Evolutionary conservation across 106 monocot species (phyloP).

Genomic region (Apostasia shenzhenica): DNA sequence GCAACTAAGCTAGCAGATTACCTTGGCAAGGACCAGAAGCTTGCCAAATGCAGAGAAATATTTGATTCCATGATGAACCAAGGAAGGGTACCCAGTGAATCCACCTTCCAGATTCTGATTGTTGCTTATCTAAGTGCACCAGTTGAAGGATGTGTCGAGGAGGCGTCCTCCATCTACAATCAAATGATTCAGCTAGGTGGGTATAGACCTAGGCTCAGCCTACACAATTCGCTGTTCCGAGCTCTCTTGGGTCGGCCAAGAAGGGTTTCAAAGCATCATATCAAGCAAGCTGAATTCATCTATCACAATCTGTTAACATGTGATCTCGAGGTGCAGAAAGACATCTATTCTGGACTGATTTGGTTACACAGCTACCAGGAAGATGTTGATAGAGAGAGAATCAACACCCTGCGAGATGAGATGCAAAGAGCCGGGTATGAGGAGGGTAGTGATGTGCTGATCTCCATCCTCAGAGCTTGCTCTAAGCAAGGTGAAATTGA

Average conservation of each 20-base stretch:
- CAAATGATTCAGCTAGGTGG: slow-evolving; percentile 81
- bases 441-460: slow-evolving; percentile 60
- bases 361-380: slow-evolving; percentile 96
- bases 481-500: slow-evolving; percentile 66
- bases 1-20: slow-evolving; percentile 75
- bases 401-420: slow-evolving; percentile 50
- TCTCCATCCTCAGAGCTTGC: slow-evolving; percentile 76
- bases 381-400: slow-evolving; percentile 55
- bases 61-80: slow-evolving; percentile 69
- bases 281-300: slow-evolving; percentile 84
- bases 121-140: slow-evolving; percentile 75
- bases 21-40: slow-evolving; percentile 68
- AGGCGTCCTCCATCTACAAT: slow-evolving; percentile 83
- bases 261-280: slow-evolving; percentile 36
- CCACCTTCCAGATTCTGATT: slow-evolving; percentile 76
- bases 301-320: slow-evolving; percentile 66
- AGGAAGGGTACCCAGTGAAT: slow-evolving; percentile 71
- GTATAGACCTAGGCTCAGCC: slow-evolving; percentile 64
- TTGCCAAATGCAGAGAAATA: slow-evolving; percentile 71
- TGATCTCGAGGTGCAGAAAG: slow-evolving; percentile 53
- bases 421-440: slow-evolving; percentile 44
- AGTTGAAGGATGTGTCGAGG: slow-evolving; percentile 56
- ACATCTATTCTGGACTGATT: slow-evolving; percentile 74
- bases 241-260: slow-evolving; percentile 55
- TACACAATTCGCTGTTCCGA: slow-evolving; percentile 86